Evolutionary conservation across 2,329 filamentous ascomycete species (phyloP).

Genomic region (Aspergillus transmontanensis): DNA sequence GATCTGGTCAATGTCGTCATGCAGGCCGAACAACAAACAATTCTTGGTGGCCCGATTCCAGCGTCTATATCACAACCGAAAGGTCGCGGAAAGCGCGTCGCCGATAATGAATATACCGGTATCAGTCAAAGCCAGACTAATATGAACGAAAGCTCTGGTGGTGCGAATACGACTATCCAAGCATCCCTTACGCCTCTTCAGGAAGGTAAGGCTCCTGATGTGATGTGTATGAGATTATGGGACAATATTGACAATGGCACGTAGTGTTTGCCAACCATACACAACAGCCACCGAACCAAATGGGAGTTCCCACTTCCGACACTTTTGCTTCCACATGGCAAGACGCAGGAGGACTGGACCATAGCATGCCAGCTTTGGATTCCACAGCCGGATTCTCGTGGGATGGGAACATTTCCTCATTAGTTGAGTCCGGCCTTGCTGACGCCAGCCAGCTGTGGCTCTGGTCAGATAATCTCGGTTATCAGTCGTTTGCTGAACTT

Average conservation of each 20-base stretch:
- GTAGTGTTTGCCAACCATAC: neutral
- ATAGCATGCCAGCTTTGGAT: neutral
- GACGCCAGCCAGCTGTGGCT: slow-evolving; percentile 5
- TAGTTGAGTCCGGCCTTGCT: slow-evolving; percentile 1
- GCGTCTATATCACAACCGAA: neutral
- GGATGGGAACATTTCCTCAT: slow-evolving; percentile 3
- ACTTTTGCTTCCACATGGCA: neutral
- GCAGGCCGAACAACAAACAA: slow-evolving; percentile 9
- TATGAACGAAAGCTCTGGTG: too few relatives aligned
- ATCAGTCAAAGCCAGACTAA: neutral
- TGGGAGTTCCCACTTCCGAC: neutral
- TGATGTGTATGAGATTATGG: neutral
- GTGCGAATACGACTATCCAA: neutral
- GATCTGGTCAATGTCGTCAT: slow-evolving; percentile 12
- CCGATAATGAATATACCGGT: too few relatives aligned
- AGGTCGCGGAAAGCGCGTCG: neutral
- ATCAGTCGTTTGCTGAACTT: slow-evolving; percentile 3
- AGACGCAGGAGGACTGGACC: neutral
- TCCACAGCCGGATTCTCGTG: neutral
- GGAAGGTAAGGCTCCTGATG: neutral
- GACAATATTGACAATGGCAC: neutral
- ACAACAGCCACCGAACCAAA: neutral
- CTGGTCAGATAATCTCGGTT: neutral
- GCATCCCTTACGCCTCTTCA: neutral
- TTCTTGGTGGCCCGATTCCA: neutral